A percentile compares a stretch with the other conserved stretches of the same genome.
Evolutionary conservation across 495 filamentous ascomycete species (phyloP).

Genomic region (Rusavskia elegans): DNA sequence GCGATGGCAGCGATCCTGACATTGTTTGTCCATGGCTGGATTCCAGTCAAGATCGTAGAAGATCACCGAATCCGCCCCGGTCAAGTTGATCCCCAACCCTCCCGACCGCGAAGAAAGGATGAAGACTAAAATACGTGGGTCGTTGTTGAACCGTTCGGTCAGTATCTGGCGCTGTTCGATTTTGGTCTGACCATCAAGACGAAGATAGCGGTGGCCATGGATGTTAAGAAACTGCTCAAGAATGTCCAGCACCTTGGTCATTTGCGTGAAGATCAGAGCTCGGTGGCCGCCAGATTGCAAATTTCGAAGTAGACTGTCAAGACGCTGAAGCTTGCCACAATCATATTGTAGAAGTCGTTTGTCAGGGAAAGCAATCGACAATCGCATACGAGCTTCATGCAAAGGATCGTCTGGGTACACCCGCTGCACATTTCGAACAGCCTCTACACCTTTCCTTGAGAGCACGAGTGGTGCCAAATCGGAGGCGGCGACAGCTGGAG

Average conservation of each 20-base stretch:
- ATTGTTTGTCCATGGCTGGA: conserved; percentile 99
- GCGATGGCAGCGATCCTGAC: conserved; percentile 92
- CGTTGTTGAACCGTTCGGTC: conserved; percentile 94
- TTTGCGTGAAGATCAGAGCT: conserved; percentile 95
- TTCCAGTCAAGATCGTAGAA: conserved; percentile 99
- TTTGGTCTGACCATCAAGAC: conserved; percentile 87
- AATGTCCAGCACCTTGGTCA: conserved; percentile 97
- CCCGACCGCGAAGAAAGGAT: conserved; percentile 92
- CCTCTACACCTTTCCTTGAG: conserved; percentile 40
- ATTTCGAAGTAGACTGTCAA: conserved; percentile 73
- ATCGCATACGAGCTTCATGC: conserved; percentile 83
- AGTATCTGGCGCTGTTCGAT: conserved; percentile 90
- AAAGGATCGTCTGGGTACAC: conserved; percentile 60
- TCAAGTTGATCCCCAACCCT: conserved; percentile 90
- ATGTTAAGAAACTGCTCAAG: conserved; percentile 97
- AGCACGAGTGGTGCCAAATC: conserved; percentile 44
- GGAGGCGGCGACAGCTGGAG: conserved; percentile 67
- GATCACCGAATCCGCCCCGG: conserved; percentile 94
- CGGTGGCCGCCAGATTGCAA: conserved; percentile 84
- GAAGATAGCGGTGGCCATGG: conserved; percentile 89
- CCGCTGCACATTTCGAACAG: conserved; percentile 35
- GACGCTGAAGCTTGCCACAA: conserved; percentile 88
- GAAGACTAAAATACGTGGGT: conserved; percentile 79
- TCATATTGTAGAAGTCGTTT: conserved; percentile 92
- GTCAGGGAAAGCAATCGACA: conserved; percentile 94